Evolutionary conservation across 2,329 filamentous ascomycete species (phyloP), one percentile per base, ranked within the genome.

Genomic region (Aspergillus sp.): DNA sequence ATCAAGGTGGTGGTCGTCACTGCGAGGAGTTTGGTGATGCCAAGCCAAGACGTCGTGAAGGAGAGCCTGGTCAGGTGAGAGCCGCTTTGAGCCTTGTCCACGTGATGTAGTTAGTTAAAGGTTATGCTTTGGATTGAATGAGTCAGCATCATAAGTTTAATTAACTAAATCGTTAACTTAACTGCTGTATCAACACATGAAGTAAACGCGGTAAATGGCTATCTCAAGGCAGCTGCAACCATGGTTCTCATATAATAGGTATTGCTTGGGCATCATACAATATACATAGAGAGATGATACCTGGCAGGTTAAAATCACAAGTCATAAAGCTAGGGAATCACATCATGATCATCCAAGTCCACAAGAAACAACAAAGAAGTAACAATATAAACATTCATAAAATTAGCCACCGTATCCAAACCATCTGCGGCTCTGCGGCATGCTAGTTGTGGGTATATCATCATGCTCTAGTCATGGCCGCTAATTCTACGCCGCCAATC

Each of bases 401-500:
- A 49, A 31, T 44, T 39, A 31, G 50, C 46, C 33, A 63, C 62
- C 48, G 56, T 64, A 67, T 65, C 62, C 64, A 66, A 63, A 68
- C 62, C 58, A 62, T 64, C 60, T 39, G 19, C 21, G 37, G 44
- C 37, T 64, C 60, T 39, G 19, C 21, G 37, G 44, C 37, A 43
- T 39, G 17, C 31, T 51, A 19, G 48, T 47, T 55, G 33, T 44
- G 51, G 19, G 39, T 45, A 51, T 40, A 48, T 45, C 15, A 27
- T 33, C 31, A 23, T 7, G 37, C 52, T 50, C 72, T 73, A 83
- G 65, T 84, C 81, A 64, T 76, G 75, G 55, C 90, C 90, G 69
- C 87, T 87, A 57, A 96, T 86, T 60, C 93, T 83, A 70, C 90
- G 86, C 61, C 83, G 82, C 89, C 92, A 98, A 75, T 98, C 93